Evolutionary conservation across 441 rosid species (phyloP), one percentile per base, ranked within the genome.

Genomic region (Arabidopsis lyrata): DNA sequence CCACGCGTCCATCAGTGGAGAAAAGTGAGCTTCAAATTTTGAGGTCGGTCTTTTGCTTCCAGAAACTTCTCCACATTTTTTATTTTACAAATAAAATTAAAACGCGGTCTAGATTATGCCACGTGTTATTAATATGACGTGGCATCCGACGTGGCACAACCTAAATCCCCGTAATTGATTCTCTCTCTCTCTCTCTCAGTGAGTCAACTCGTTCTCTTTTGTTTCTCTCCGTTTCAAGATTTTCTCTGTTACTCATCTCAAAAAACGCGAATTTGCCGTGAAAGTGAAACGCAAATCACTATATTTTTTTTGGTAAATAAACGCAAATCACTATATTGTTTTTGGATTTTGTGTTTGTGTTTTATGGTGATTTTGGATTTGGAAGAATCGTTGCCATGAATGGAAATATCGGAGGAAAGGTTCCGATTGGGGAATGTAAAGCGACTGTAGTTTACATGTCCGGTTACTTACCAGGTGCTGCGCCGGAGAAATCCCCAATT

Each of bases 391-490:
- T 20, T 50, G 78, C 67, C 22, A 75, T 56, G 85, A 79, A 79
- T 34, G 88, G 79, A 8, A 80, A 67, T 20, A 49, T 8, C 42
- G 82, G 66, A 73, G 64, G 77, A 58, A 68, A 72, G 18, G 73
- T 52, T 66, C 67, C 64, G 67, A 73, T 71, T 83, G 79, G 68
- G 80, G 87, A 73, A 62, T 31, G 84, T 56, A 72, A 36, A 38
- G 62, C 32, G 61, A 65, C 49, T 9, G 67, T 65, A 31, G 83
- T 86, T 48, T 86, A 82, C 69, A 82, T 83, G 86, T 88, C 86
- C 77, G 92, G 88, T 14, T 88, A 88, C 64, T 44, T 88, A 6
- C 92, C 92, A 5, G 90, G 88, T 69, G 71, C 81, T 9, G 68
- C 76, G 72, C 80, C 81, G 62, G 86, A 83, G 76, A 84, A 83